Conservation (phyloP, 352 stramenopile species). For the Saprolegnia parasitica region DNA sequence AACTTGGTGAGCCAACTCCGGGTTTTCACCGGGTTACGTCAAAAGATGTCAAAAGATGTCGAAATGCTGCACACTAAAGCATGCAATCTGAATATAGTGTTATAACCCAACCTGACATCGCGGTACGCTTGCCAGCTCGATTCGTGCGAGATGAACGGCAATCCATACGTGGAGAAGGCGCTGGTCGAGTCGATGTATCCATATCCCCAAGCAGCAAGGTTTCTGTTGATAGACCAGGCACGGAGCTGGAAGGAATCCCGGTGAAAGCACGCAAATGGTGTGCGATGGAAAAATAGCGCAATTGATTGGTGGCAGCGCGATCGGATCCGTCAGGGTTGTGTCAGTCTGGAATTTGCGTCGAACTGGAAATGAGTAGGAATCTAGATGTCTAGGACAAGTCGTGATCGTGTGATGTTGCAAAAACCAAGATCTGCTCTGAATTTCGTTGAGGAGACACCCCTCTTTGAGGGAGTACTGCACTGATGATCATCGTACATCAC, state of each 20-base stretch:
- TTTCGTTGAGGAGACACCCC: slow-evolving; percentile 30
- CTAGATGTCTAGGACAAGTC: not conserved
- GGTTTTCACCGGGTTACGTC: not conserved
- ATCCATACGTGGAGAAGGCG: no score
- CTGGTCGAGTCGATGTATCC: not conserved
- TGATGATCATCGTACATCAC: slow-evolving; percentile 15
- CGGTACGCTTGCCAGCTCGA: not conserved
- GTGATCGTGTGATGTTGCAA: slow-evolving; percentile 28
- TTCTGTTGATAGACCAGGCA: not conserved
- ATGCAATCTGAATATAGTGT: not conserved
- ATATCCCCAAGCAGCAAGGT: not conserved
- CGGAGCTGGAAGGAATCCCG: no score
- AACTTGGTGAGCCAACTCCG: slow-evolving; percentile 3
- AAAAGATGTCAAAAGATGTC: slow-evolving; percentile 1
- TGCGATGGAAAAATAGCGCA: no score
- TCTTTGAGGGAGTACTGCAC: slow-evolving; percentile 27
- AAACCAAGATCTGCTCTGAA: slow-evolving; percentile 32
- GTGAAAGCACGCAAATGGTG: no score
- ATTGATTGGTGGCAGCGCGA: no score
- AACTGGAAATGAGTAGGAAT: not conserved
- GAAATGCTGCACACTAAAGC: not conserved
- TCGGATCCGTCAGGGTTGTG: no score
- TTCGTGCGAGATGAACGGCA: not conserved
- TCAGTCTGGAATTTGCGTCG: no score
- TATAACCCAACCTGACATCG: no score